Base-by-base conservation (phyloP, 1,284 basidiomycete genomes). In the Exobasidium rhododendri region DNA sequence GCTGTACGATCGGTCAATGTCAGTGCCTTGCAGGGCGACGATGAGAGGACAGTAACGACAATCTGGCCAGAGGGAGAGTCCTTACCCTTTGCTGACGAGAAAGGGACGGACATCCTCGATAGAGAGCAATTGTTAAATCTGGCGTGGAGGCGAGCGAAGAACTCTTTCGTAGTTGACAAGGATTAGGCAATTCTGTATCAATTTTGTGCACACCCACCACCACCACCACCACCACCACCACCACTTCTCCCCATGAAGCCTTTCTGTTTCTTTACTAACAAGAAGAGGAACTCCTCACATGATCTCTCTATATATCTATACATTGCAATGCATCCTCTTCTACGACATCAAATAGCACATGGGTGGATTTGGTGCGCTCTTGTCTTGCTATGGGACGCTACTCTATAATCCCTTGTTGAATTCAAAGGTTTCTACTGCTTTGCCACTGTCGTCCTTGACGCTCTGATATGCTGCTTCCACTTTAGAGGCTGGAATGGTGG, bases 341-440 rank as follows among this genome's bases (percentile, higher is more conserved):
- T 45, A n/a, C 44, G 3, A 10, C 3, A 45, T n/a, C 44, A 45
- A 3, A 3, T n/a, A n/a, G n/a, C n/a, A n/a, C n/a, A n/a, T n/a
- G n/a, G n/a, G n/a, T n/a, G n/a, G n/a, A n/a, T n/a, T n/a, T n/a
- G n/a, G n/a, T n/a, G n/a, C n/a, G n/a, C n/a, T n/a, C n/a, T n/a
- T n/a, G n/a, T n/a, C n/a, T n/a, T n/a, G n/a, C n/a, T n/a, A n/a
- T n/a, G n/a, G n/a, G n/a, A n/a, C n/a, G n/a, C n/a, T n/a, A n/a
- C 35, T 17, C 17, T 40, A 55, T 14, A 55, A 31, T 44, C 83
- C 83, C 73, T 83, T 84, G 72, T 83, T 84, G 73, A 83, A 84
- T 72, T 83, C 83, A 24, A 84, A 76, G n/a, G 71, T 11, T 4
- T 70, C 57, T 45, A 79, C 73, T 10, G 65, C 66, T 49, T 67